A percentile compares a stretch with the other conserved stretches of the same genome.
phyloP scores from a whole-genome alignment of 1,139 yeast genomes.

The Yamadazyma blattariae region DNA sequence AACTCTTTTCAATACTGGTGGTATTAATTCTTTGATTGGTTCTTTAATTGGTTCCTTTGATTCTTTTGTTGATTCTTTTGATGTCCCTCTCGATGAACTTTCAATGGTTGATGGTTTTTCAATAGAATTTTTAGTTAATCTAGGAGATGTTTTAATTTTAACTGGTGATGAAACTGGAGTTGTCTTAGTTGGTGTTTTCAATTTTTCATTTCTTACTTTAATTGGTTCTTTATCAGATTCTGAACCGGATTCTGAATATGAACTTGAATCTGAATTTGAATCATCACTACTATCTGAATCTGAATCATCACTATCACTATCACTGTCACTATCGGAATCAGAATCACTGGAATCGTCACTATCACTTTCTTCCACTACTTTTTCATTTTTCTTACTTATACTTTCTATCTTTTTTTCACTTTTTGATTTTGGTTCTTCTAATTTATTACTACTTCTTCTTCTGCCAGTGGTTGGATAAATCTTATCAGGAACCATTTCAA shows the following conservation, averaged over 20 bases:
- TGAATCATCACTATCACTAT: constrained; percentile 3
- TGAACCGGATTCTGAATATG: constrained; percentile 11
- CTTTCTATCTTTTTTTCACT: too few species aligned
- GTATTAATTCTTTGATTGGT: neutral
- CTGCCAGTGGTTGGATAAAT: constrained; percentile 11
- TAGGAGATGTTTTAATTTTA: neutral
- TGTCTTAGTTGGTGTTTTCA: neutral
- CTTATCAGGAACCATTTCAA: constrained; percentile 13
- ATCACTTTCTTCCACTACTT: neutral
- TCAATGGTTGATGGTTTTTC: too few species aligned
- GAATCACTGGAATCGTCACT: constrained; percentile 7
- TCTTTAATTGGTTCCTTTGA: too few species aligned
- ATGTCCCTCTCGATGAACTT: too few species aligned
- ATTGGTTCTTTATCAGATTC: neutral
- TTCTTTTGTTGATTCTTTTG: too few species aligned
- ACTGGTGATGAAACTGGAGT: neutral
- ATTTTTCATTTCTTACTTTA: neutral
- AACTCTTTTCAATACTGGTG: too few species aligned
- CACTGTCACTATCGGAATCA: constrained; percentile 6
- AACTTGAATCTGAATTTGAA: constrained; percentile 9
- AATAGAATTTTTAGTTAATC: too few species aligned
- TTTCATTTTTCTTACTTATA: neutral
- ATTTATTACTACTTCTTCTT: constrained; percentile 5
- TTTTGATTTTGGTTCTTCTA: too few species aligned
- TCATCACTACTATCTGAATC: constrained; percentile 8